Conservation (phyloP, 495 filamentous ascomycete species). For the Penicillium robsamsonii region DNA sequence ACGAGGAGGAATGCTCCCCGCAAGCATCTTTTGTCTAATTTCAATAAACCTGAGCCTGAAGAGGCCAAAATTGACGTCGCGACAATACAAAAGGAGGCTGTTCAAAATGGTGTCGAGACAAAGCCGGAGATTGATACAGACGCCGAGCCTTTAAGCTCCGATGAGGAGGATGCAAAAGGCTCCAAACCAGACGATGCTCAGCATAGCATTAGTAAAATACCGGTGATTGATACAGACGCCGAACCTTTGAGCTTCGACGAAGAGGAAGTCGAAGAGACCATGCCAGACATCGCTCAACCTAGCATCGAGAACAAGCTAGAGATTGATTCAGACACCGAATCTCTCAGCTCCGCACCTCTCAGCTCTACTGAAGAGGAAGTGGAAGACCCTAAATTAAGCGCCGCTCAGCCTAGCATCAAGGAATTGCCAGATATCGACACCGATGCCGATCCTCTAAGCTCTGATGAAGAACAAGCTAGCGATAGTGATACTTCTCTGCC, state of each 20-base stretch:
- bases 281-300: not conserved
- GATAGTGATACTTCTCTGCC: not conserved
- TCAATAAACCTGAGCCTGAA: constrained; percentile 13
- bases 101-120: not conserved
- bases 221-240: not conserved
- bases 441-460: constrained; percentile 30
- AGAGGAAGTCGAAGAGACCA: constrained; percentile 1
- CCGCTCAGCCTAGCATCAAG: not conserved
- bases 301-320: not conserved
- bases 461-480: constrained; percentile 13
- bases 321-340: not conserved
- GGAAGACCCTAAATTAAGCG: not conserved
- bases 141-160: constrained; percentile 27
- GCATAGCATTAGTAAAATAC: not conserved
- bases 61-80: not conserved
- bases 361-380: constrained; percentile 3
- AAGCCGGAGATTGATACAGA: constrained; percentile 24
- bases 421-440: constrained; percentile 20
- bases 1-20: constrained; percentile 8
- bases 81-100: not conserved
- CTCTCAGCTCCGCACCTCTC: not conserved
- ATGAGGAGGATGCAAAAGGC: constrained; percentile 10
- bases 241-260: constrained; percentile 7
- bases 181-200: not conserved
- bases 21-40: constrained; percentile 25